Evolutionary conservation across 2,329 filamentous ascomycete species (phyloP).

Genomic region (Penicillium aurantiogriseum): DNA sequence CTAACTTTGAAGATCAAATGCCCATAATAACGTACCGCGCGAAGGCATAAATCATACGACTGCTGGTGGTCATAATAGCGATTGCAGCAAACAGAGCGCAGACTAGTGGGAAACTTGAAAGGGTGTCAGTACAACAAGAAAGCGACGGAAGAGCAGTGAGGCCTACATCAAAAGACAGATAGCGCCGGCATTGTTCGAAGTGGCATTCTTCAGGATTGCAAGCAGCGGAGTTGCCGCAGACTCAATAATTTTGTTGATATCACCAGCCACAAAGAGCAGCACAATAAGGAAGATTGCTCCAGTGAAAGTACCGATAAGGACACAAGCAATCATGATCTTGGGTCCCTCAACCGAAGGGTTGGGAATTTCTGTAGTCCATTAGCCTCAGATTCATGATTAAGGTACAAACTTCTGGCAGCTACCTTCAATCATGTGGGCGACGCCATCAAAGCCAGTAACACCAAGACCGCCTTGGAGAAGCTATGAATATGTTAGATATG

Average conservation of each 20-base stretch:
- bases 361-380: conserved; percentile 38
- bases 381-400: background rate
- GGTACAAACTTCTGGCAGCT: background rate
- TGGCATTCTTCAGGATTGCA: conserved; percentile 63
- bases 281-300: conserved; percentile 63
- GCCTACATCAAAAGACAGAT: conserved; percentile 61
- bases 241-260: conserved; percentile 56
- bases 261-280: conserved; percentile 62
- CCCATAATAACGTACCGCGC: conserved; percentile 23
- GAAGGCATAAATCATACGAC: conserved; percentile 39
- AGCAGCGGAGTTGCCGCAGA: conserved; percentile 59
- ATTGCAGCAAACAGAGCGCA: conserved; percentile 35
- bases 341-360: conserved; percentile 56
- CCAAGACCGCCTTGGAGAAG: conserved; percentile 53
- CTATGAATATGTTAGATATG: conserved; percentile 25
- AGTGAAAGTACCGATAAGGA: conserved; percentile 61
- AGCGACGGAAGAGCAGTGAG: background rate
- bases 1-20: no score
- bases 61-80: conserved; percentile 38
- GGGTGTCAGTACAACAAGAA: conserved; percentile 9
- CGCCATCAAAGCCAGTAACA: conserved; percentile 52
- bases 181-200: conserved; percentile 59
- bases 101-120: conserved; percentile 32
- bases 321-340: conserved; percentile 65
- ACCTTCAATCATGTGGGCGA: conserved; percentile 55